phyloP scores from a whole-genome alignment of 164 flowering plant genomes.

The Buxus sempervirens region DNA sequence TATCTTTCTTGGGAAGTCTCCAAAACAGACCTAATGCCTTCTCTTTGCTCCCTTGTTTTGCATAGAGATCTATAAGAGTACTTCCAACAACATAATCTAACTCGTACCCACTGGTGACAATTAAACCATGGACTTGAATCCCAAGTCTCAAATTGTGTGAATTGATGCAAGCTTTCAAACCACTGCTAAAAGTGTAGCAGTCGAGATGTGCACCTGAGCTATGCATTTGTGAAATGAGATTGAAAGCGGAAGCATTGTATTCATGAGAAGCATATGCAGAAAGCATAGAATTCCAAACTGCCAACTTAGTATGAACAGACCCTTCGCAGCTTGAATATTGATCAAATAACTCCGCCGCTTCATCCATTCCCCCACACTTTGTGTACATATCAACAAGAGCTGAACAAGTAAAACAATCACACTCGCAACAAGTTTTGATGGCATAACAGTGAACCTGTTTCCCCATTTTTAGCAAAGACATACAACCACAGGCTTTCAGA shows the following conservation, averaged over 20 bases:
- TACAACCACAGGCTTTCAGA: slow-evolving; percentile 21
- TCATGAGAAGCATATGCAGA: slow-evolving; percentile 20
- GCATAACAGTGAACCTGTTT: slow-evolving; percentile 25
- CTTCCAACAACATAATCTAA: slow-evolving; percentile 25
- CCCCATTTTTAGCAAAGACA: slow-evolving; percentile 14
- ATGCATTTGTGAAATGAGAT: slow-evolving; percentile 17
- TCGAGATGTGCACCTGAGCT: slow-evolving; percentile 20
- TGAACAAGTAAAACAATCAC: slow-evolving; percentile 9
- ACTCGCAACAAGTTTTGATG: slow-evolving; percentile 14
- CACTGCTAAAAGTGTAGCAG: slow-evolving; percentile 22
- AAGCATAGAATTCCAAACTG: slow-evolving; percentile 27
- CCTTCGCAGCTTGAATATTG: slow-evolving; percentile 3
- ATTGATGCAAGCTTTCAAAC: slow-evolving; percentile 20
- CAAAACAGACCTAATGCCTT: slow-evolving; percentile 19
- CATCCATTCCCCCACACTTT: slow-evolving; percentile 19
- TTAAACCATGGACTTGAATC: slow-evolving; percentile 28
- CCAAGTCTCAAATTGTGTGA: slow-evolving; percentile 17
- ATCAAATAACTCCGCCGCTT: slow-evolving; percentile 19
- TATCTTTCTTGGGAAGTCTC: slow-evolving; percentile 22
- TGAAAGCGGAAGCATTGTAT: slow-evolving; percentile 10
- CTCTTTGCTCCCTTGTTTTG: slow-evolving; percentile 15
- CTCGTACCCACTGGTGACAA: slow-evolving; percentile 21
- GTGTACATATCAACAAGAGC: slow-evolving; percentile 28
- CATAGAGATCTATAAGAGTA: slow-evolving; percentile 24
- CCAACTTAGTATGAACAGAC: slow-evolving; percentile 15